Evolutionary conservation across 768 basidiomycete species (phyloP).

Genomic region (Phylloporus sp.): DNA sequence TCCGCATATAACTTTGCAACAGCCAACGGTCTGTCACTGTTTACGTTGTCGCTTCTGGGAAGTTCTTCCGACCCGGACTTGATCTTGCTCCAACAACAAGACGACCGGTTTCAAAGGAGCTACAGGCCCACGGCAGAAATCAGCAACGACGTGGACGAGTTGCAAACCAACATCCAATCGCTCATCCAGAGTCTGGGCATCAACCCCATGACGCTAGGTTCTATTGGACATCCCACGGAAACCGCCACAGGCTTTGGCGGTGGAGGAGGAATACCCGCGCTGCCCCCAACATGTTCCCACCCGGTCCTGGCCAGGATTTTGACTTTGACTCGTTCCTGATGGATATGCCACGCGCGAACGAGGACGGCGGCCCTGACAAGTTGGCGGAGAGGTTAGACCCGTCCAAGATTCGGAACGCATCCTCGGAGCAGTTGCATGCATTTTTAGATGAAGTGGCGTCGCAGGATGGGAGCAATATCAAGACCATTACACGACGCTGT

Average conservation of each 20-base stretch:
- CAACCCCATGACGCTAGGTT: conserved; percentile 40
- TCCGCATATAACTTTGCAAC: conserved; percentile 20
- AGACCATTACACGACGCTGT: too few relatives aligned
- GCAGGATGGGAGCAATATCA: conserved; percentile 29
- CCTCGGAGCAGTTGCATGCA: conserved; percentile 36
- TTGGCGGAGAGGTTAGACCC: conserved; percentile 30
- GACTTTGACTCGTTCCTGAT: conserved; percentile 40
- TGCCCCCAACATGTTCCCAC: conserved; percentile 15
- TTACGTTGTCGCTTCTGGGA: conserved; percentile 22
- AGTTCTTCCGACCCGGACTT: conserved; percentile 29
- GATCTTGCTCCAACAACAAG: conserved; percentile 33
- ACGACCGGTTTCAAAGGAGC: conserved; percentile 44
- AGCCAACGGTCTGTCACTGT: conserved; percentile 19
- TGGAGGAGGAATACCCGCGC: conserved; percentile 1
- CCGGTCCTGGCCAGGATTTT: conserved; percentile 22
- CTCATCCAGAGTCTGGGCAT: conserved; percentile 69
- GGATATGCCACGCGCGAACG: conserved; percentile 32
- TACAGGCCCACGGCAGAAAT: conserved; percentile 64
- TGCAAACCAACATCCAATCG: conserved; percentile 63
- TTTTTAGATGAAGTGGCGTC: conserved; percentile 42
- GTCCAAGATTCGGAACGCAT: conserved; percentile 28
- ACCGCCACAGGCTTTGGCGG: conserved; percentile 5
- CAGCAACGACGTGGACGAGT: conserved; percentile 64
- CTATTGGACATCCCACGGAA: conserved; percentile 5
- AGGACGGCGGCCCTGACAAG: conserved; percentile 30